These are phyloP conservation scores for Psilocybe mexicana DNA, from an alignment of 1,284 basidiomycete species.

Conservation along the genomic window DNA sequence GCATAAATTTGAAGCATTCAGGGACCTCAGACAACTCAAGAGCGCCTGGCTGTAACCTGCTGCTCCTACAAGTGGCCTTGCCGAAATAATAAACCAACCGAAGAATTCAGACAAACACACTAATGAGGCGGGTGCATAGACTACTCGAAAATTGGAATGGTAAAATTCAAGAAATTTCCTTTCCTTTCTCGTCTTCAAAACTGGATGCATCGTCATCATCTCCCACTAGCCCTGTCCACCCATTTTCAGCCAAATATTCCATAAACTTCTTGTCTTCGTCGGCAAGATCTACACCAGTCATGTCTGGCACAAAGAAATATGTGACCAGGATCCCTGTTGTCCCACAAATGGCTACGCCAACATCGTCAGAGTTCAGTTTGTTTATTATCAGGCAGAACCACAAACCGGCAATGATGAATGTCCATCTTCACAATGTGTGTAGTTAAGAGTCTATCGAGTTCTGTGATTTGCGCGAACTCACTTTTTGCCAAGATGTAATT, in stretches of 20 bases:
- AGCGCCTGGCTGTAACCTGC: no score
- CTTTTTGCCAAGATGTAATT: slow-evolving; percentile 65
- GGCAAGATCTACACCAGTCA: slow-evolving; percentile 68
- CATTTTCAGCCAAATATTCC: slow-evolving; percentile 59
- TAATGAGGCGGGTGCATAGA: no score
- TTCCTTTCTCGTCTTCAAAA: slow-evolving; percentile 1
- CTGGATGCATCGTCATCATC: slow-evolving; percentile 43
- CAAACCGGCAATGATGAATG: slow-evolving; percentile 56
- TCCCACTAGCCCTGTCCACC: slow-evolving; percentile 68
- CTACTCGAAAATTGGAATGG: background rate
- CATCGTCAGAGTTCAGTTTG: background rate
- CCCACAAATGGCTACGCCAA: slow-evolving; percentile 60
- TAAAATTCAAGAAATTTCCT: background rate
- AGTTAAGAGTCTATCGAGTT: slow-evolving; percentile 4
- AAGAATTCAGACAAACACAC: no score
- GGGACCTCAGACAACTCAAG: no score
- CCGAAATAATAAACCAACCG: no score
- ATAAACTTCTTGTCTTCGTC: slow-evolving; percentile 67
- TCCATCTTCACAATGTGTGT: slow-evolving; percentile 47
- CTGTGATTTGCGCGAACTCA: slow-evolving; percentile 26
- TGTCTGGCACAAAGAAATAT: slow-evolving; percentile 70
- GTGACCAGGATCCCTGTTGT: slow-evolving; percentile 63
- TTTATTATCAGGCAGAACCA: background rate
- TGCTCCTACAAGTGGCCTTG: no score
- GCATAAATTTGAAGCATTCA: no score